A percentile compares a stretch with the other conserved stretches of the same genome.
phyloP scores from a whole-genome alignment of 805 yeast species.

The Yamadazyma sp. region DNA sequence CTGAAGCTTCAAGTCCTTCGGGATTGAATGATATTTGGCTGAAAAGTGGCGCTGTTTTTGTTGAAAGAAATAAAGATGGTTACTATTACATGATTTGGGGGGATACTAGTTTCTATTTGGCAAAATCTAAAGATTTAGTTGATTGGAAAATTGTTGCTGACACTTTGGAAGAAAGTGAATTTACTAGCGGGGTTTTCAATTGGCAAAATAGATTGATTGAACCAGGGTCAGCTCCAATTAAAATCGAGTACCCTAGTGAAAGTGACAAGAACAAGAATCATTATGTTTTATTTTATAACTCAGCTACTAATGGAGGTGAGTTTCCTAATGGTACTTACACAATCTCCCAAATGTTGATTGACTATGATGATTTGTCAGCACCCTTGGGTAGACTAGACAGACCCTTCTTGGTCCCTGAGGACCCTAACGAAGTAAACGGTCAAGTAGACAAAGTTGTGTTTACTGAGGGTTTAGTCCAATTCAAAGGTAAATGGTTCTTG shows the following conservation, averaged over 20 bases:
- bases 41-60: conserved; percentile 41
- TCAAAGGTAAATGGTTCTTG: conserved; percentile 38
- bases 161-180: conserved; percentile 18
- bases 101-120: conserved; percentile 37
- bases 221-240: conserved; percentile 42
- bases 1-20: conserved; percentile 20
- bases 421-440: conserved; percentile 32
- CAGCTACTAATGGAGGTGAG: conserved; percentile 35
- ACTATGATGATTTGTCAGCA: conserved; percentile 35
- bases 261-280: conserved; percentile 21
- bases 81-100: conserved; percentile 44
- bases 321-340: conserved; percentile 30
- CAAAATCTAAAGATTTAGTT: conserved; percentile 31
- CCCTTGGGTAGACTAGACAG: conserved; percentile 37
- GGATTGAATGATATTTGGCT: conserved; percentile 35
- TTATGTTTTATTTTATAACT: conserved; percentile 37
- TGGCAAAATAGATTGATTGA: conserved; percentile 39
- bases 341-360: conserved; percentile 39
- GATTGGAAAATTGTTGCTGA: conserved; percentile 27
- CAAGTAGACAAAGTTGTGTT: conserved; percentile 42
- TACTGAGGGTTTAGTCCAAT: conserved; percentile 42
- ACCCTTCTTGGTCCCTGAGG: conserved; percentile 34
- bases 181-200: conserved; percentile 25
- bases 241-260: conserved; percentile 16
- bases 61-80: conserved; percentile 29